Conservation (phyloP, 31 red algal species). For the Odonthalia washingtoniensis region DNA sequence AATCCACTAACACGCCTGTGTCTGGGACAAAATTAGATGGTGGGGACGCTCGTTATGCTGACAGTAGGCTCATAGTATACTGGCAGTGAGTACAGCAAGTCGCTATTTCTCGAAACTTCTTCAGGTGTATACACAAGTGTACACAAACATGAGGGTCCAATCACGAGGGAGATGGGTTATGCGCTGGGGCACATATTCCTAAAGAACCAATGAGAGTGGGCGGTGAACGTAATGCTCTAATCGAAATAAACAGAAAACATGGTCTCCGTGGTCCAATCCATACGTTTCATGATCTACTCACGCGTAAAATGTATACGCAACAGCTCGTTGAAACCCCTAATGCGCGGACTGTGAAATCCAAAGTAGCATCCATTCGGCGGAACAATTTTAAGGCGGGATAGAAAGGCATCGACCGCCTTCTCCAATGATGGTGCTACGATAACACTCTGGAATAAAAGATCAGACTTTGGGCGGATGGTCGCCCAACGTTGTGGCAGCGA, state of each 20-base stretch:
- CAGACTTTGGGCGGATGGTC: neutral
- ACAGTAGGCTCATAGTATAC: constrained; percentile 17
- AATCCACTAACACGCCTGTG: neutral
- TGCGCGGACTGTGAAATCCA: constrained; percentile 5
- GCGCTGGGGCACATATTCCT: constrained; percentile 7
- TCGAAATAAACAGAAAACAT: constrained; percentile 40
- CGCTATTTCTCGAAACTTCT: no score
- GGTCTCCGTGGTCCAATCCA: constrained; percentile 1
- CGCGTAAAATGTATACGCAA: neutral
- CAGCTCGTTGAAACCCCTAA: constrained; percentile 20
- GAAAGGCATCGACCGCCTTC: neutral
- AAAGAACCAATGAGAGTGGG: constrained; percentile 21
- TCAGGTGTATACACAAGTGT: no score
- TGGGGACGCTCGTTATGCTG: constrained; percentile 21
- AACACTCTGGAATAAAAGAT: neutral
- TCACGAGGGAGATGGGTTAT: no score
- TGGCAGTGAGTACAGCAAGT: constrained; percentile 16
- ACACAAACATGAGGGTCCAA: no score
- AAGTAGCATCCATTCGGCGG: neutral
- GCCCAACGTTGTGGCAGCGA: neutral
- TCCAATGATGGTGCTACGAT: neutral
- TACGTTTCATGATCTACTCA: constrained; percentile 29
- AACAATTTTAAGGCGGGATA: neutral
- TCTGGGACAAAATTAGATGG: neutral
- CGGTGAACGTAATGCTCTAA: constrained; percentile 27